phyloP scores from a whole-genome alignment of 1,284 basidiomycete species.

The Boletellus sp. region DNA sequence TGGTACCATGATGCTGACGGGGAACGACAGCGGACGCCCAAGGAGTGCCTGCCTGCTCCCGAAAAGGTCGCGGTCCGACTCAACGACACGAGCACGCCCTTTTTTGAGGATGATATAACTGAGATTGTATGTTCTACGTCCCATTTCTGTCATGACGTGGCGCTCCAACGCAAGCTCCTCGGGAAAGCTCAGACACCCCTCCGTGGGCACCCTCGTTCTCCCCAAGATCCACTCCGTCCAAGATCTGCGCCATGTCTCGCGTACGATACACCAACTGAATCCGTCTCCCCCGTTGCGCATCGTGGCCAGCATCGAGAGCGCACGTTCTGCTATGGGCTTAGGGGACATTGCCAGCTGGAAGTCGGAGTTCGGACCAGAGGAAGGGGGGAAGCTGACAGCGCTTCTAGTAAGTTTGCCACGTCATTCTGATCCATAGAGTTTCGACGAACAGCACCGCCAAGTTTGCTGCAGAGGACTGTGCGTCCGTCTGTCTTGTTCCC shows the following conservation, averaged over 20 bases:
- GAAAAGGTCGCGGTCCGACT: slow-evolving; percentile 70
- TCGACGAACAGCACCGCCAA: slow-evolving; percentile 30
- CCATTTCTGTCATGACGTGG: not conserved
- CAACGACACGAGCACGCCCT: slow-evolving; percentile 71
- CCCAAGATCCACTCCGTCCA: slow-evolving; percentile 74
- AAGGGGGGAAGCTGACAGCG: slow-evolving; percentile 51
- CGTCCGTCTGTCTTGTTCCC: slow-evolving; percentile 17
- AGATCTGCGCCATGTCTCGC: slow-evolving; percentile 64
- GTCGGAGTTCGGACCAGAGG: slow-evolving; percentile 37
- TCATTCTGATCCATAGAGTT: slow-evolving; percentile 35
- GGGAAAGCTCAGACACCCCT: slow-evolving; percentile 42
- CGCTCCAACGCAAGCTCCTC: slow-evolving; percentile 12
- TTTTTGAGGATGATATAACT: slow-evolving; percentile 69
- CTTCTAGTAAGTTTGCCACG: slow-evolving; percentile 41
- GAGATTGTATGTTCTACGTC: slow-evolving; percentile 49
- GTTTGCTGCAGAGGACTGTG: slow-evolving; percentile 93
- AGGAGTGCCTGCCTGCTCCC: slow-evolving; percentile 39
- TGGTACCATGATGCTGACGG: slow-evolving; percentile 8
- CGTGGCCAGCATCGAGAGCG: slow-evolving; percentile 80
- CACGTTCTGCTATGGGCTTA: slow-evolving; percentile 58
- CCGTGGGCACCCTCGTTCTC: slow-evolving; percentile 64
- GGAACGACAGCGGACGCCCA: slow-evolving; percentile 27
- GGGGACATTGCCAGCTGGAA: slow-evolving; percentile 66
- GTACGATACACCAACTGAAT: slow-evolving; percentile 35
- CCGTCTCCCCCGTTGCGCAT: slow-evolving; percentile 47